Conservation (phyloP, 176 grass and related monocot genomes). For the Coix lacrymajobi region DNA sequence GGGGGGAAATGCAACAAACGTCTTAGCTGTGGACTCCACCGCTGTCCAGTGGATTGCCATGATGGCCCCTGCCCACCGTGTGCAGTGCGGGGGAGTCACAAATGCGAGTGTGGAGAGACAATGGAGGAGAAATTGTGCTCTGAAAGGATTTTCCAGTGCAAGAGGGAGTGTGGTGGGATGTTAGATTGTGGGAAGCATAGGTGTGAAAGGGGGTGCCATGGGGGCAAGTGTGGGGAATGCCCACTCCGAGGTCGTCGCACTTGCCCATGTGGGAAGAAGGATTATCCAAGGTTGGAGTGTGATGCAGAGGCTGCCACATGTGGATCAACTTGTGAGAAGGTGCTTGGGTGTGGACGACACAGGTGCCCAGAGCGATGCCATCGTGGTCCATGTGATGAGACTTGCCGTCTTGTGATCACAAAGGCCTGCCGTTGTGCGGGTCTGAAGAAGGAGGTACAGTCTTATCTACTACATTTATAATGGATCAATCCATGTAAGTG, state of each 20-base stretch:
- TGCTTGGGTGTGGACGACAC: conserved; percentile 64
- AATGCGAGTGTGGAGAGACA: conserved; percentile 61
- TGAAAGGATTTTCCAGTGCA: conserved; percentile 57
- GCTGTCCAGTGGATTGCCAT: conserved; percentile 60
- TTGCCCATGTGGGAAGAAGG: conserved; percentile 85
- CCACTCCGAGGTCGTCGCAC: conserved; percentile 73
- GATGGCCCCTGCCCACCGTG: conserved; percentile 65
- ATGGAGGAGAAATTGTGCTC: conserved; percentile 55
- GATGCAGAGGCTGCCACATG: conserved; percentile 70
- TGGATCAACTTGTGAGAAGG: conserved; percentile 72
- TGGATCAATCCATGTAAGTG: neutral
- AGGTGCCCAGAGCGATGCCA: conserved; percentile 86
- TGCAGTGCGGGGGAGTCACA: conserved; percentile 42
- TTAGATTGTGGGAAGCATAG: conserved; percentile 69
- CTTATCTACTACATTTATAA: neutral
- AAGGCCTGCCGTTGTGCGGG: conserved; percentile 75
- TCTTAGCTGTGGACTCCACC: conserved; percentile 61
- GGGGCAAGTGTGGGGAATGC: conserved; percentile 64
- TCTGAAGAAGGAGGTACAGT: conserved; percentile 77
- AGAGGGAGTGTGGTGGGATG: conserved; percentile 54
- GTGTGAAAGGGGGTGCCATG: conserved; percentile 87
- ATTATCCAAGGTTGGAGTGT: conserved; percentile 65
- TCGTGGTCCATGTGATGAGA: conserved; percentile 60
- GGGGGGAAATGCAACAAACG: conserved; percentile 41
- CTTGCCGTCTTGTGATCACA: conserved; percentile 63